Base-by-base conservation (phyloP, 164 flowering plant genomes). In the Litsea cubeba region DNA sequence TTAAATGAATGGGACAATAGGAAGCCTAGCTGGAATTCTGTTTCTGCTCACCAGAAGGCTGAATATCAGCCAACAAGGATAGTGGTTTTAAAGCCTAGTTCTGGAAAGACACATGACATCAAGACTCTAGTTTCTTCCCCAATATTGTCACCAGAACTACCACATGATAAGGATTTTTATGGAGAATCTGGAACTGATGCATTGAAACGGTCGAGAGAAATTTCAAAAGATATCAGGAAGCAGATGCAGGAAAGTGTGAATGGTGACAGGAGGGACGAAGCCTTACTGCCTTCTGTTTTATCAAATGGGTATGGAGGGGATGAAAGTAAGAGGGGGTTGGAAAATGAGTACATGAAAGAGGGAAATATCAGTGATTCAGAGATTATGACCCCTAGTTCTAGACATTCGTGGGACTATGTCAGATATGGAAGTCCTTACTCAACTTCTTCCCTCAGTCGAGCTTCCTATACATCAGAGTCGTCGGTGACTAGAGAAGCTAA, bases 401-500 rank as follows among this genome's bases (percentile, higher is more conserved):
- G 94, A 84, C 87, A 86, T 77, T 90, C 97, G 20, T 91, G 97
- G 98, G 92, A 91, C 68, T 88, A 84, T 46, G 57, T 87, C 75
- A 86, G 86, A 81, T 81, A 81, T 79, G 90, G 81, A 51, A 91
- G 94, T 74, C 97, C 95, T 18, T 85, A 60, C 78, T 87, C 92
- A 54, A 82, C 88, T 2, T 86, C 94, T 60, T 88, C 94, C 49
- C 85, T 93, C 73, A 87, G 97, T 76, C 84, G 89, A 49, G 91
- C 85, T 57, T 92, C 97, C 32, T 86, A 75, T 82, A 90, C 97
- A 66, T 94, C 93, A 17, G 97, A 95, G 80, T 95, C 99, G 60
- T 91, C 93, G 3, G 95, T 95, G 60, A 90, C 89, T 76, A 90
- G 94, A 78, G 99, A 95, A 78, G 99, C 99, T 68, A 93, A 93